phyloP scores from a whole-genome alignment of 2,329 filamentous ascomycete genomes.

The Sclerotinia nivalis region DNA sequence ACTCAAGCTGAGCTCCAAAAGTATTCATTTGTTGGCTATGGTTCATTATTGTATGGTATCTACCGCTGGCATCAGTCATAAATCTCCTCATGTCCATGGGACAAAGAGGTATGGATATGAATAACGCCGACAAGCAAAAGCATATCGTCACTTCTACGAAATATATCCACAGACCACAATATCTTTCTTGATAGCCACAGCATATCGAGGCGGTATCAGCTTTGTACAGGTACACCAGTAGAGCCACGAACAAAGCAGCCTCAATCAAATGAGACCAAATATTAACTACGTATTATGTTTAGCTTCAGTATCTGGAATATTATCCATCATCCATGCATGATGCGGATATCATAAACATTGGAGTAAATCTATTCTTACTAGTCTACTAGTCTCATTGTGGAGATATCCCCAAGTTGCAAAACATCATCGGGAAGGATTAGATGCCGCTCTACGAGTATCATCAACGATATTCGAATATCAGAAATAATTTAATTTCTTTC shows the following conservation, averaged over 20 bases:
- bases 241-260: slow-evolving; percentile 44
- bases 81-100: neutral
- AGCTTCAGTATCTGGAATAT: slow-evolving; percentile 8
- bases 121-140: slow-evolving; percentile 49
- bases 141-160: slow-evolving; percentile 49
- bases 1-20: slow-evolving; percentile 60
- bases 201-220: slow-evolving; percentile 40
- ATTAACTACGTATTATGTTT: slow-evolving; percentile 44
- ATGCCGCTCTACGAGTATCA: slow-evolving; percentile 29
- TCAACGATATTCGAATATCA: slow-evolving; percentile 19
- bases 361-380: slow-evolving; percentile 32
- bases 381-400: slow-evolving; percentile 45
- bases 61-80: slow-evolving; percentile 33
- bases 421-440: slow-evolving; percentile 35
- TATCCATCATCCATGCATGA: neutral
- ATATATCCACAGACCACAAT: slow-evolving; percentile 47
- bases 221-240: slow-evolving; percentile 45
- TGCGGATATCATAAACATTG: neutral
- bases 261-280: slow-evolving; percentile 50
- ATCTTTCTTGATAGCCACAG: slow-evolving; percentile 43
- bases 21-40: slow-evolving; percentile 52
- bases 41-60: slow-evolving; percentile 58
- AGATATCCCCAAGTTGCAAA: slow-evolving; percentile 40
- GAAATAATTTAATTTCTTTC: slow-evolving; percentile 16
- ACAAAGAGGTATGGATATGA: neutral